Conservation (phyloP, 2,329 filamentous ascomycete species). For the Colletotrichum caudatum region DNA sequence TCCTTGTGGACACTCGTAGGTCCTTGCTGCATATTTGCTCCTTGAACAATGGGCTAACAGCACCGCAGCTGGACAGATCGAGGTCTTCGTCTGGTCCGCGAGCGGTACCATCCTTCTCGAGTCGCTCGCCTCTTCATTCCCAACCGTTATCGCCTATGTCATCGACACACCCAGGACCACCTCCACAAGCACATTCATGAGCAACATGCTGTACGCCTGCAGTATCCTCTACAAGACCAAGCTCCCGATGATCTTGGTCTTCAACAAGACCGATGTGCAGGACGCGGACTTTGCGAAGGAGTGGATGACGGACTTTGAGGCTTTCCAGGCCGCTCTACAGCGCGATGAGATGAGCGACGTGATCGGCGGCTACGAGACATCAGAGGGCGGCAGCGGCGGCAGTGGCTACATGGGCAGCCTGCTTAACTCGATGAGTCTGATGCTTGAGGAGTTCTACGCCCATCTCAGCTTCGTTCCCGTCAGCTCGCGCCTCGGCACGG, state of each 20-base stretch:
- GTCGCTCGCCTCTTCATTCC: conserved; percentile 91
- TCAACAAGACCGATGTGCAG: conserved; percentile 98
- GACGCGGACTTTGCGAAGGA: conserved; percentile 92
- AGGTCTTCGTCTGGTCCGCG: conserved; percentile 98
- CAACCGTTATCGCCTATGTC: conserved; percentile 96
- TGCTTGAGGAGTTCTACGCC: conserved; percentile 97
- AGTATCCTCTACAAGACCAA: conserved; percentile 99
- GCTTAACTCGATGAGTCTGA: conserved; percentile 96
- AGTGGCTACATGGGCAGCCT: conserved; percentile 97
- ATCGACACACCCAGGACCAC: conserved; percentile 96
- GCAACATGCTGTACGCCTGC: conserved; percentile 99
- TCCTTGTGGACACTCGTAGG: conserved; percentile 87
- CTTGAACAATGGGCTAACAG: background rate
- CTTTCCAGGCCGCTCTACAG: conserved; percentile 88
- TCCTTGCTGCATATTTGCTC: background rate
- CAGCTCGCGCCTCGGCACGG: conserved; percentile 90
- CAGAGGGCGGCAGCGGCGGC: conserved; percentile 71
- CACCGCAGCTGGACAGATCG: conserved; percentile 82
- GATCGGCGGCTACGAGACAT: conserved; percentile 78
- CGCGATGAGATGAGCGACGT: conserved; percentile 83
- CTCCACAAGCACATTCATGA: conserved; percentile 98
- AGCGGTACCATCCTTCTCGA: conserved; percentile 94
- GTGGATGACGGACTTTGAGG: conserved; percentile 99
- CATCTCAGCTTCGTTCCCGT: conserved; percentile 94
- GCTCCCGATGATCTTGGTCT: conserved; percentile 97